Conservation (phyloP, 352 stramenopile genomes). For the Phytophthora rubi region DNA sequence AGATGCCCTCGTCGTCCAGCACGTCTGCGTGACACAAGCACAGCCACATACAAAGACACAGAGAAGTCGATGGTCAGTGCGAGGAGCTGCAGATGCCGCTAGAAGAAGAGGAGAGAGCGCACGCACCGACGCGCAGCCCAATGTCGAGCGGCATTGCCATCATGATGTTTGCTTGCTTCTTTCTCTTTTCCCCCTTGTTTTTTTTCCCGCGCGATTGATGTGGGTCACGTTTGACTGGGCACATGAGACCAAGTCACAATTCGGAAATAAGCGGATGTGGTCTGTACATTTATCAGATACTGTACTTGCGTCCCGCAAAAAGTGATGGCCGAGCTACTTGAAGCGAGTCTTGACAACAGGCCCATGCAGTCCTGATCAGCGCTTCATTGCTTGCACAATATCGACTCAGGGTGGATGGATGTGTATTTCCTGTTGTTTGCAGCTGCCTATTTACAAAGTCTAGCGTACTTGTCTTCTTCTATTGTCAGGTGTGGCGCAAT, state of each 20-base stretch:
- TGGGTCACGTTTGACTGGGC: conserved; percentile 1
- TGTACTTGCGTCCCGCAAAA: not conserved
- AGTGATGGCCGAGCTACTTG: not conserved
- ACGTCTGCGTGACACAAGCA: conserved; percentile 47
- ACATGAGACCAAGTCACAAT: not conserved
- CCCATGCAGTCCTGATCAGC: too few relatives aligned
- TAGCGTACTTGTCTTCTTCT: conserved; percentile 5
- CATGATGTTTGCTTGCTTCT: conserved; percentile 27
- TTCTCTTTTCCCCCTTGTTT: conserved; percentile 16
- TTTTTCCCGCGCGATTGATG: conserved; percentile 25
- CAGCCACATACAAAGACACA: not conserved
- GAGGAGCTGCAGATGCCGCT: not conserved
- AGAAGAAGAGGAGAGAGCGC: not conserved
- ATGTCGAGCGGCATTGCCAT: conserved; percentile 69
- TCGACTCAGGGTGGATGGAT: too few relatives aligned
- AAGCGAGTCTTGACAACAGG: too few relatives aligned
- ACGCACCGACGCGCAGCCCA: conserved; percentile 72
- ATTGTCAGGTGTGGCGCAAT: not conserved
- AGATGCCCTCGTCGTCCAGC: conserved; percentile 84
- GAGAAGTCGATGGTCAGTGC: conserved; percentile 8
- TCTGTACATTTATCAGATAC: not conserved
- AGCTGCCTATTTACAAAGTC: conserved; percentile 2
- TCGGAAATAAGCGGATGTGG: not conserved
- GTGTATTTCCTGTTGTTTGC: not conserved
- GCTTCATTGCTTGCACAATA: too few relatives aligned